A percentile compares a stretch with the other conserved stretches of the same genome.
Evolutionary conservation across 371 early-diverging fungal genomes (phyloP).

Genomic region (Capillidium rhysosporum): DNA sequence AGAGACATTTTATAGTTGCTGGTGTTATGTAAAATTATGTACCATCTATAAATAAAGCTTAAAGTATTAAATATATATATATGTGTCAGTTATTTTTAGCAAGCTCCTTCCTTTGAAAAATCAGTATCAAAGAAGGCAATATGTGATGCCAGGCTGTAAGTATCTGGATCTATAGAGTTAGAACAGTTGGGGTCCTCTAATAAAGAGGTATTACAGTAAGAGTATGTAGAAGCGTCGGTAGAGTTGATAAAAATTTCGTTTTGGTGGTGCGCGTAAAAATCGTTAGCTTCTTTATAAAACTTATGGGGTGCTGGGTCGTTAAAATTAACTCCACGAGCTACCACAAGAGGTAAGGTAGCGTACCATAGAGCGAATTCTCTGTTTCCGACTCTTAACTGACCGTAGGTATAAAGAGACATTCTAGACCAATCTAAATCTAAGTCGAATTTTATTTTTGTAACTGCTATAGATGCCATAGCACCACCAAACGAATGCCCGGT

Average conservation of each 20-base stretch:
- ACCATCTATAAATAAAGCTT: too few species aligned
- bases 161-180: too few species aligned
- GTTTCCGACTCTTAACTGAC: conserved; percentile 5
- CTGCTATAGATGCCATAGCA: not conserved
- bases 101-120: too few species aligned
- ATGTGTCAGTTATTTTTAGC: too few species aligned
- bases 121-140: too few species aligned
- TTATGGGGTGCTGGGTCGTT: not conserved
- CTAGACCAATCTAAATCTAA: not conserved
- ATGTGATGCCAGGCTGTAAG: too few species aligned
- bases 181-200: not conserved
- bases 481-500: conserved; percentile 5
- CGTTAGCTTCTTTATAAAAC: not conserved
- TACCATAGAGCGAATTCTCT: not conserved
- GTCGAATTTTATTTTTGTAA: not conserved
- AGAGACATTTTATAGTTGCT: too few species aligned
- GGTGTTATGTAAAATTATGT: too few species aligned
- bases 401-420: conserved; percentile 2
- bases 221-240: not conserved
- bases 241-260: not conserved
- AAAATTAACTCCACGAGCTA: not conserved
- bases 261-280: not conserved
- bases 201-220: not conserved
- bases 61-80: too few species aligned
- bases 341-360: not conserved